phyloP scores from a whole-genome alignment of 2,329 filamentous ascomycete species.

The Bipolaris gigantea region DNA sequence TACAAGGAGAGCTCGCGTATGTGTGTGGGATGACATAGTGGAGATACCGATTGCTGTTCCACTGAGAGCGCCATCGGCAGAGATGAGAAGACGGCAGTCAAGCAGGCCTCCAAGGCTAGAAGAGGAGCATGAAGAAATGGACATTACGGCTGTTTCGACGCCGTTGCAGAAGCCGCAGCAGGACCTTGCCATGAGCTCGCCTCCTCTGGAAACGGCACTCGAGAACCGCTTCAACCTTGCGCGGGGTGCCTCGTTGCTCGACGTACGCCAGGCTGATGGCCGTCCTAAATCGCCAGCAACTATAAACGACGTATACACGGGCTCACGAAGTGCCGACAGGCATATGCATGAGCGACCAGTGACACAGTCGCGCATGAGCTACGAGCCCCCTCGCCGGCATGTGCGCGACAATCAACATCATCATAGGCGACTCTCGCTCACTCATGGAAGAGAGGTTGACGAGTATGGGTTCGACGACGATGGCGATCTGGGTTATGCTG shows the following conservation, averaged over 20 bases:
- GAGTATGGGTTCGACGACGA: constrained; percentile 63
- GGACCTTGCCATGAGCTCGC: constrained; percentile 71
- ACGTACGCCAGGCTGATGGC: constrained; percentile 35
- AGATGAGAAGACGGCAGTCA: constrained; percentile 69
- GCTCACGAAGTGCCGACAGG: constrained; percentile 18
- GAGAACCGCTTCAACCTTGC: constrained; percentile 54
- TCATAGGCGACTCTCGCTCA: constrained; percentile 50
- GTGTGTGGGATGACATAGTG: constrained; percentile 97
- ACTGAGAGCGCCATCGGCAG: constrained; percentile 80
- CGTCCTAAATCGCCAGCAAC: constrained; percentile 40
- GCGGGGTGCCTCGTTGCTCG: constrained; percentile 49
- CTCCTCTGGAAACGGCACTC: constrained; percentile 49
- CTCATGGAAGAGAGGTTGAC: constrained; percentile 57
- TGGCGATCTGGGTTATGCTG: constrained; percentile 91
- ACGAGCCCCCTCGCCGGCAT: constrained; percentile 43
- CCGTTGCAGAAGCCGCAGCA: constrained; percentile 53
- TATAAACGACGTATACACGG: constrained; percentile 38
- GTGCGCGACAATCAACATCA: constrained; percentile 43
- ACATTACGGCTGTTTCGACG: constrained; percentile 73
- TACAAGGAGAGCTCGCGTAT: constrained; percentile 85
- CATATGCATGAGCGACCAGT: constrained; percentile 27
- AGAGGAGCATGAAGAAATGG: constrained; percentile 79
- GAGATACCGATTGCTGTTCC: constrained; percentile 94
- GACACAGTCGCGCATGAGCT: constrained; percentile 47
- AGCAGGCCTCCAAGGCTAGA: constrained; percentile 25